Conservation (phyloP, 257 asterid species). For the Echites panduratus region DNA sequence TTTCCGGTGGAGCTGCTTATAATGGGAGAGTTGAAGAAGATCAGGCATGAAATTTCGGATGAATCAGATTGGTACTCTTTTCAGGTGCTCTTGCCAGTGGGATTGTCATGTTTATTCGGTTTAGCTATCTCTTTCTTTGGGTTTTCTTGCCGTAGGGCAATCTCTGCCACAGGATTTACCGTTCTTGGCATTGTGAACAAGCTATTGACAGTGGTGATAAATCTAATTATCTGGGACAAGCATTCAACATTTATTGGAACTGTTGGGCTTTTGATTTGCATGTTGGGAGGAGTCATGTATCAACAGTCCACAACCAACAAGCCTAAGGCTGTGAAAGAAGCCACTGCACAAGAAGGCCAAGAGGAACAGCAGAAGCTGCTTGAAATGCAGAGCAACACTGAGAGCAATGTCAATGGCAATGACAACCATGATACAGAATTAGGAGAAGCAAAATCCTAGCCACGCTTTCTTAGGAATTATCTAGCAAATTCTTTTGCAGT, state of each 20-base stretch:
- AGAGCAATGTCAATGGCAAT: conserved; percentile 28
- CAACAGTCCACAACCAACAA: conserved; percentile 71
- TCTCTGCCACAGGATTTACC: conserved; percentile 93
- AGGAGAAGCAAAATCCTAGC: conserved; percentile 46
- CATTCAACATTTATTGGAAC: conserved; percentile 85
- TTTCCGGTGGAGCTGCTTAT: conserved; percentile 85
- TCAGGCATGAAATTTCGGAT: conserved; percentile 61
- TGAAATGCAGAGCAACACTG: conserved; percentile 51
- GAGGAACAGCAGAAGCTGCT: conserved; percentile 76
- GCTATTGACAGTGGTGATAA: conserved; percentile 82
- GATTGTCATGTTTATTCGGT: conserved; percentile 83
- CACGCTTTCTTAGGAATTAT: conserved; percentile 6
- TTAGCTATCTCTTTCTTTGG: conserved; percentile 91
- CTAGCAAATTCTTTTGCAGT: conserved; percentile 1
- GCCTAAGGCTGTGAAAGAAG: conserved; percentile 40
- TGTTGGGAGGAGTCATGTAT: conserved; percentile 84
- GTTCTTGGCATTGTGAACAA: conserved; percentile 96
- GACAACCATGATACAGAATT: conserved; percentile 32
- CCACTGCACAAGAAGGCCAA: conserved; percentile 35
- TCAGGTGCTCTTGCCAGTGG: conserved; percentile 76
- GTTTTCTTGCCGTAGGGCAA: conserved; percentile 85
- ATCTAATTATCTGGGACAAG: conserved; percentile 83
- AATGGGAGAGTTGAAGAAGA: conserved; percentile 93
- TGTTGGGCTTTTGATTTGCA: conserved; percentile 80
- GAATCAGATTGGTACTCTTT: conserved; percentile 72